These are phyloP conservation scores for Acmispon strigosus DNA, from an alignment of 306 rosid species.

Conservation along the genomic window DNA sequence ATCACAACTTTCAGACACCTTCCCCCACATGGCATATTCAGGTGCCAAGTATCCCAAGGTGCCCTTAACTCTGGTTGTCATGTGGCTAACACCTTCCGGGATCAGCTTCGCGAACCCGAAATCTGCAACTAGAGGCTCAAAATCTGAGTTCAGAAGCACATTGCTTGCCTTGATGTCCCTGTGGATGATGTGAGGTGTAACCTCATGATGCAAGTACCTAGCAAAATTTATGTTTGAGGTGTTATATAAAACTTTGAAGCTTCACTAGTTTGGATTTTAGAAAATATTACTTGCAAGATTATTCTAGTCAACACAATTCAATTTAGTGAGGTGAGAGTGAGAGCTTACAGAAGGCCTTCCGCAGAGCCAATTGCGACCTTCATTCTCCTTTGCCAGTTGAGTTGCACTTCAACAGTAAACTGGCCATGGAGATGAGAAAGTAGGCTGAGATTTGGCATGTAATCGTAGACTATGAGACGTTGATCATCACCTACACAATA, in stretches of 20 bases:
- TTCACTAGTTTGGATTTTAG: not conserved
- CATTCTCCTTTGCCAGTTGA: constrained; percentile 72
- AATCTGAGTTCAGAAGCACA: constrained; percentile 66
- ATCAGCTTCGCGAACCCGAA: constrained; percentile 90
- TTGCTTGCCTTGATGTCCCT: constrained; percentile 88
- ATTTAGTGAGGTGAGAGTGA: too few relatives aligned
- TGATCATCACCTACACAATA: constrained; percentile 77
- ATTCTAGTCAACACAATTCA: not conserved
- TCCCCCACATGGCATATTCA: constrained; percentile 96
- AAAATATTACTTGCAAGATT: not conserved
- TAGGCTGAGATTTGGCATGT: constrained; percentile 88
- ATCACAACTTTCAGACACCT: constrained; percentile 84
- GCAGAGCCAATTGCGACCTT: constrained; percentile 84
- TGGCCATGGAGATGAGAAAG: constrained; percentile 92
- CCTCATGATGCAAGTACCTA: constrained; percentile 84
- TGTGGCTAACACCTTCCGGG: constrained; percentile 87
- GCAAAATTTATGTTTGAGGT: not conserved
- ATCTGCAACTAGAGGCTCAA: constrained; percentile 75
- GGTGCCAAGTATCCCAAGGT: constrained; percentile 87
- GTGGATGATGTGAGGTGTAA: constrained; percentile 78
- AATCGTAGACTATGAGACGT: constrained; percentile 82
- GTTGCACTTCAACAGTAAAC: constrained; percentile 44
- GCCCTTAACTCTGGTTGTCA: constrained; percentile 89
- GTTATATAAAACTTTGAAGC: not conserved
- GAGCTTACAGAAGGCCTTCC: constrained; percentile 69